Percentiles rank a stretch among this genome's conserved stretches.
Conservation (phyloP, 768 basidiomycete species). For the Suillus decipiens region DNA sequence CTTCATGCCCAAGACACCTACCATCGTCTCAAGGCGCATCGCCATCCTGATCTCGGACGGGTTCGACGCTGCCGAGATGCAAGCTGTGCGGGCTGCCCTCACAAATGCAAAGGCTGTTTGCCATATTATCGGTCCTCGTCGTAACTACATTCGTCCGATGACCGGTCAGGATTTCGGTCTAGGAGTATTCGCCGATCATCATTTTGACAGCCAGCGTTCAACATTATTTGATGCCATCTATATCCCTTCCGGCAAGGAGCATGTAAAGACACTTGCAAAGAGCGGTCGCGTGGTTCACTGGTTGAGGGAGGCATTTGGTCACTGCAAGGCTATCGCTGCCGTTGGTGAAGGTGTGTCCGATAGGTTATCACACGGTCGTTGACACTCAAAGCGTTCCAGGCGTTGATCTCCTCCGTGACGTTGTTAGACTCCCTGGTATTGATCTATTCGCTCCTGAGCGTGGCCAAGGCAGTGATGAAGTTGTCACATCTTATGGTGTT, state of each 20-base stretch:
- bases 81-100: conserved; percentile 57
- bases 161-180: conserved; percentile 28
- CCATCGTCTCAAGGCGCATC: conserved; percentile 66
- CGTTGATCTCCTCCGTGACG: conserved; percentile 47
- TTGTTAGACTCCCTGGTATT: conserved; percentile 48
- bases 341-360: conserved; percentile 59
- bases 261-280: conserved; percentile 55
- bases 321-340: conserved; percentile 82
- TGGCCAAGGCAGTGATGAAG: conserved; percentile 32
- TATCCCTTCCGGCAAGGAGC: conserved; percentile 69
- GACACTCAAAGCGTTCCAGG: conserved; percentile 34
- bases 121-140: conserved; percentile 72
- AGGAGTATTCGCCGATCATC: conserved; percentile 60
- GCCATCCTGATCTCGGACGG: conserved; percentile 79
- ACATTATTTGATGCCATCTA: conserved; percentile 84
- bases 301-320: conserved; percentile 83
- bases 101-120: conserved; percentile 54
- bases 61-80: conserved; percentile 62
- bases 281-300: conserved; percentile 80
- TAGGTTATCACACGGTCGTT: background rate
- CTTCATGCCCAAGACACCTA: conserved; percentile 55
- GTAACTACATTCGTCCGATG: conserved; percentile 44
- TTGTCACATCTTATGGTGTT: conserved; percentile 60
- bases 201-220: conserved; percentile 76
- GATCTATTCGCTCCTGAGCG: conserved; percentile 38